Evolutionary conservation across 2,329 filamentous ascomycete species (phyloP), one percentile per base, ranked within the genome.

Genomic region (Trichoderma asperellum): DNA sequence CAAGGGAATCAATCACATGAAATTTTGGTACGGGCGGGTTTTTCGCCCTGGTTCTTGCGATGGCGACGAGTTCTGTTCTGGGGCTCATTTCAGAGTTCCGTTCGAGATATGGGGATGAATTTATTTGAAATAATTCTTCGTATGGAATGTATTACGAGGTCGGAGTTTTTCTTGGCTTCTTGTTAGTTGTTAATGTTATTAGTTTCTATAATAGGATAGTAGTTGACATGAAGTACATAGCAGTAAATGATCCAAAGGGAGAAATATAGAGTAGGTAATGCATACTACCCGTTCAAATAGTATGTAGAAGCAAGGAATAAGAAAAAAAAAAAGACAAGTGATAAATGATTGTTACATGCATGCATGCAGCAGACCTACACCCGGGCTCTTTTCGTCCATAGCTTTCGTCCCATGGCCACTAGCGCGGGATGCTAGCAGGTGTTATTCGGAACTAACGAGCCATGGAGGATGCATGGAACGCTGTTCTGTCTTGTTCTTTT

Each of bases 1-100:
- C 4, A 40, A 43, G 37, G 14, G 37, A n/a, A 43, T 40, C 37
- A 58, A 66, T 66, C 63, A 66, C 63, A 66, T 66, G 63, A 59
- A 66, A 66, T 66, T 64, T 40, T 43, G 40, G 40, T 16, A 56
- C 18, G 61, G 43, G 47, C 49, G 27, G 61, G 49, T 43, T 61
- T 27, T 34, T n/a, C 43, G 24, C n/a, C 43, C 8, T 49, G 34
- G 58, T 18, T 49, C 27, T 18, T 32, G 35, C 40, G 18, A 5
- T 53, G 60, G 34, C 47, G 21, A 16, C 52, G 47, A 43, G 37
- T 8, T 43, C 16, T 7, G 7, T 3, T 8, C 14, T 34, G 32
- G 43, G 40, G 16, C 43, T 52, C 47, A 52, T 6, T 49, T 62
- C 32, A 12, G 34, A 49, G 40, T 11, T 16, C 18, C 59, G 59